Evolutionary conservation across 108 stramenopile species (phyloP).

Genomic region (Cylindrotheca fusiformis): DNA sequence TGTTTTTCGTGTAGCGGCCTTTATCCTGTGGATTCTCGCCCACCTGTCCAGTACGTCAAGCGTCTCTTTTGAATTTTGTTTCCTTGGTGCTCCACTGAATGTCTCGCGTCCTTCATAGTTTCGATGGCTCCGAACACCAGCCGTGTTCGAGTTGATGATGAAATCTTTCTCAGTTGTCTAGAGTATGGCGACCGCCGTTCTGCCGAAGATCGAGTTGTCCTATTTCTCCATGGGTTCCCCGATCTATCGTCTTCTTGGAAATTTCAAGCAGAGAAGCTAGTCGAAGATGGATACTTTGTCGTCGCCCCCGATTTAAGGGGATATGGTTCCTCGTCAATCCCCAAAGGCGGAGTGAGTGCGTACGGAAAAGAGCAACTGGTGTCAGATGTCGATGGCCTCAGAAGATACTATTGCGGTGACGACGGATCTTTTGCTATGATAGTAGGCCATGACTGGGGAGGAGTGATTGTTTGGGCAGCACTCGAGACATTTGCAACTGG

Average conservation of each 20-base stretch:
- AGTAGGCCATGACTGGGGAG: constrained; percentile 37
- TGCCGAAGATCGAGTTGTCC: constrained; percentile 3
- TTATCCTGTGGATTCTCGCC: too few species aligned
- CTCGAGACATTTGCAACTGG: neutral
- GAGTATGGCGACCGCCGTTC: neutral
- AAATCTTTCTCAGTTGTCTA: neutral
- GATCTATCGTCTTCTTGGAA: constrained; percentile 36
- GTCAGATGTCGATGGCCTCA: constrained; percentile 23
- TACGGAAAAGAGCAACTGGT: constrained; percentile 19
- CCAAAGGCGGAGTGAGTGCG: constrained; percentile 1
- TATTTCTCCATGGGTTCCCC: constrained; percentile 35
- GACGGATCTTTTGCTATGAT: constrained; percentile 4
- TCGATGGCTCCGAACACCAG: neutral
- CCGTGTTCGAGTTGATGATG: neutral
- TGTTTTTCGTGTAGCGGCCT: too few species aligned
- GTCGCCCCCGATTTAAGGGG: constrained; percentile 40
- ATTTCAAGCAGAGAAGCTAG: constrained; percentile 17
- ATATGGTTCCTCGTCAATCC: constrained; percentile 24
- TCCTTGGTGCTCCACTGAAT: neutral
- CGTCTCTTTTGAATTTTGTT: neutral
- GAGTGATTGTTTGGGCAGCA: constrained; percentile 16
- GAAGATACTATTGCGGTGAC: constrained; percentile 1
- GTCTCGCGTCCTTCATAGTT: neutral
- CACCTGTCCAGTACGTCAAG: too few species aligned
- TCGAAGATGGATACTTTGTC: constrained; percentile 1